Percentiles rank a stretch among this genome's conserved stretches.
phyloP scores from a whole-genome alignment of 2,329 filamentous ascomycete genomes.

The Colletotrichum lupini region DNA sequence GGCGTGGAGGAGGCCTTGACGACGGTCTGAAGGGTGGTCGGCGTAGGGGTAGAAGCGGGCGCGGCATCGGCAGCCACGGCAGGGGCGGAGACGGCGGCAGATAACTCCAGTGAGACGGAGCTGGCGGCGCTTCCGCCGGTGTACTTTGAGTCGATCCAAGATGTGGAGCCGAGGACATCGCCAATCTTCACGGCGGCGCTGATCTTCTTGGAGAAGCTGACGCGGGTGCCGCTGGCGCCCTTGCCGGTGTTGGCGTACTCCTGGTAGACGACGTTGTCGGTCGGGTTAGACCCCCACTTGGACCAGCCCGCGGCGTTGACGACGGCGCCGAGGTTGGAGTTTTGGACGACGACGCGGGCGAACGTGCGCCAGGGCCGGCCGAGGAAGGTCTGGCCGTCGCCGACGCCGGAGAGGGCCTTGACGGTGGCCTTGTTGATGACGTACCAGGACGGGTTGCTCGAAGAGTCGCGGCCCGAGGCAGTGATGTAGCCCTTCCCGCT shows the following conservation, averaged over 20 bases:
- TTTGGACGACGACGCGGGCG: slow-evolving; percentile 59
- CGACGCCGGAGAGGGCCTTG: slow-evolving; percentile 50
- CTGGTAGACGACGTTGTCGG: slow-evolving; percentile 63
- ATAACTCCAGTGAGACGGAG: not conserved
- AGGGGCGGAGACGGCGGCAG: not conserved
- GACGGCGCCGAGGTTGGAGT: slow-evolving; percentile 62
- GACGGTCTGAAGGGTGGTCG: slow-evolving; percentile 11
- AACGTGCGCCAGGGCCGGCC: slow-evolving; percentile 60
- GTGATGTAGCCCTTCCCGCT: slow-evolving; percentile 55
- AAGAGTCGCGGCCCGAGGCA: slow-evolving; percentile 53
- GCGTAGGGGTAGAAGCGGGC: not conserved
- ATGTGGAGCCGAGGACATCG: slow-evolving; percentile 42
- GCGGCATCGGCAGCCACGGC: slow-evolving; percentile 9
- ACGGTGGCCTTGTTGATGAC: slow-evolving; percentile 58
- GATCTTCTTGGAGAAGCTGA: slow-evolving; percentile 53
- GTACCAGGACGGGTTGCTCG: slow-evolving; percentile 53
- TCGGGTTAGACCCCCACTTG: slow-evolving; percentile 62
- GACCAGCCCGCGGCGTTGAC: slow-evolving; percentile 71
- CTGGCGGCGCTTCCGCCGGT: slow-evolving; percentile 13
- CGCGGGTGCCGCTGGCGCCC: slow-evolving; percentile 64
- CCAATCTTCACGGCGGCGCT: slow-evolving; percentile 46
- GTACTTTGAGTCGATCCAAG: slow-evolving; percentile 40
- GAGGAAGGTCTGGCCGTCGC: slow-evolving; percentile 55
- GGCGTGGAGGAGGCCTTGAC: slow-evolving; percentile 23
- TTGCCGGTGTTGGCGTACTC: slow-evolving; percentile 70